Conservation (phyloP, 23 red algal genomes). For the Cyanidiococcus yangmingshanensis region DNA sequence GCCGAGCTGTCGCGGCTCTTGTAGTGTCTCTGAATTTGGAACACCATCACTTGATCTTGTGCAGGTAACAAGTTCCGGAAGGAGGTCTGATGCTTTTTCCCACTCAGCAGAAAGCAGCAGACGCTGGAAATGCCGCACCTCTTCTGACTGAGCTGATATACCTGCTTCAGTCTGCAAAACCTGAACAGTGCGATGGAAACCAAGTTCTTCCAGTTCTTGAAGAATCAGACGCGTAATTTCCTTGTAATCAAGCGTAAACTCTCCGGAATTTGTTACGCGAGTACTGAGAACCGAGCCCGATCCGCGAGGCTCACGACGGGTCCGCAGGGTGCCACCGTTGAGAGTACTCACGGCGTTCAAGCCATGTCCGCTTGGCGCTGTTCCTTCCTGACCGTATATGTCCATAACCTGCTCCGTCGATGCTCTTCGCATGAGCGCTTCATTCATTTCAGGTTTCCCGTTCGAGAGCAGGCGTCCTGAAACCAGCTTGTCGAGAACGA, state of each 20-base stretch:
- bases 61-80: conserved; percentile 9
- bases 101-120: conserved; percentile 50
- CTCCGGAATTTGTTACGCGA: too few species aligned
- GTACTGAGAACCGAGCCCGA: too few species aligned
- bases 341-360: too few species aligned
- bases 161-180: conserved; percentile 49
- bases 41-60: conserved; percentile 42
- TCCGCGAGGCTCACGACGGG: too few species aligned
- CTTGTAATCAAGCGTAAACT: conserved; percentile 34
- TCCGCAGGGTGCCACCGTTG: too few species aligned
- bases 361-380: too few species aligned
- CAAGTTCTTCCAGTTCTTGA: conserved; percentile 57
- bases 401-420: too few species aligned
- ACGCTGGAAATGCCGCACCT: conserved; percentile 35
- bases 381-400: too few species aligned
- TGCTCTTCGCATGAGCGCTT: too few species aligned
- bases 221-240: conserved; percentile 64
- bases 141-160: conserved; percentile 32
- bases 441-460: too few species aligned
- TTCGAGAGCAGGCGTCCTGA: too few species aligned
- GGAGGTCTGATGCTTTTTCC: conserved; percentile 35
- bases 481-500: too few species aligned
- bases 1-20: conserved; percentile 44
- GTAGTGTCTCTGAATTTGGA: conserved; percentile 40
- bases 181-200: conserved; percentile 36